Evolutionary conservation across 345 rosid genomes (phyloP), one percentile per base, ranked within the genome.

Genomic region (Litchi chinensis): DNA sequence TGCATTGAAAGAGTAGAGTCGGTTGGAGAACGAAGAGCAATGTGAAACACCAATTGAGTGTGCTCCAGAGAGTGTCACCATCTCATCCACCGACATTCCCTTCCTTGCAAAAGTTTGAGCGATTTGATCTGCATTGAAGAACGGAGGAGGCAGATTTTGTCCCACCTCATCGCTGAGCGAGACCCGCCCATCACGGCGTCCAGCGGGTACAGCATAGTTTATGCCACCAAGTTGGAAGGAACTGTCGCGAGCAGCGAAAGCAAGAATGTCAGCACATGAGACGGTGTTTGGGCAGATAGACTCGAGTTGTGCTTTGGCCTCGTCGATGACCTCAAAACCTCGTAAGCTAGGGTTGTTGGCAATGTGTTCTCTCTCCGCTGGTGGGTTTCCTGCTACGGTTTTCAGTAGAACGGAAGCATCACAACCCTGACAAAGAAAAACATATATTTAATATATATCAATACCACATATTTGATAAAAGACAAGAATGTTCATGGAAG

Each of bases 161-260:
- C 37, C 0, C 6, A 75, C 82, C 28, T 88, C 89, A 0, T 81
- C 72, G 11, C 22, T 18, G 10, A 52, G 0, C 4, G 91, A 85
- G 50, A 88, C 71, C 0, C 82, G 81, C 4, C 91, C 87, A 41
- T 88, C 93, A 0, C 88, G 76, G 24, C 90, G 85, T 10, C 93
- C 89, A 0, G 87, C 78, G 0, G 83, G 85, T 1, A 90, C 83
- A 0, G 68, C 74, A 70, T 86, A 86, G 72, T 83, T 65, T 40
- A 85, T 81, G 6, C 85, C 77, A 1, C 91, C 91, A 4, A 77
- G 67, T 52, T 65, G 70, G 28, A 7, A 15, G 50, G 86, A 64
- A n/a, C 91, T 83, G 80, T 90, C 93, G 0, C 91, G 76, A 5
- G 93, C 91, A 0, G 93, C 90, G 21, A 90, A 88, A 6, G 91